Evolutionary conservation across 306 rosid species (phyloP), one percentile per base, ranked within the genome.

Genomic region (Cucumis cinereus): DNA sequence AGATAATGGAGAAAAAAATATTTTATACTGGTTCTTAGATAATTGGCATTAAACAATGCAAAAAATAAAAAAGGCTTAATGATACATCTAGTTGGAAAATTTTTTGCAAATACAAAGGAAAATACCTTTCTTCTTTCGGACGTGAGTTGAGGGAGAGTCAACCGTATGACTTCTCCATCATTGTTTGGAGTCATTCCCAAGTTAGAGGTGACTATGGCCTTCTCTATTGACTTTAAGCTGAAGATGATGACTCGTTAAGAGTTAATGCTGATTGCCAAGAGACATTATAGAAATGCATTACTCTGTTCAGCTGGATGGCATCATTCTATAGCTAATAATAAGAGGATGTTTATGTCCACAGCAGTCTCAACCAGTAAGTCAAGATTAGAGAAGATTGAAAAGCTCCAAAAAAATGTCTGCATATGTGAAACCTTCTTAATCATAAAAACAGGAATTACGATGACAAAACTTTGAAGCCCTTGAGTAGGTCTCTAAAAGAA

Each of bases 161-260:
- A 63, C 36, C 99, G 80, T 82, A 95, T 92, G 62, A 84, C 79
- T 14, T 95, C 98, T 76, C 99, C 99, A 76, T 94, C 98, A 58
- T 94, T 94, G 81, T 92, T 94, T 61, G 99, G 99, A 73, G 99
- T 92, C 93, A 94, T 50, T 69, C 96, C 93, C 78, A 95, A 84
- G 88, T 89, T 75, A 84, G 99, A 95, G 83, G 73, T 82, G 73
- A 92, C 97, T 68, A 95, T 89, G 76, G 99, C 97, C 86, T 95
- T 95, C 91, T 94, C 99, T 60, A 95, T 95, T 60, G 86, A 80
- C 85, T 95, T 95, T 84, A 95, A 87, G 86, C 99, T 95, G 88
- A 78, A 78, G 83, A 82, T 26, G 75, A 81, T 73, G 5, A 53
- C 60, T 66, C 33, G 24, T 67, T 63, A 75, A 60, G 57, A 70